Percentiles rank a stretch among this genome's conserved stretches.
phyloP scores from a whole-genome alignment of 495 filamentous ascomycete species.

The Trichoderma gamsii region DNA sequence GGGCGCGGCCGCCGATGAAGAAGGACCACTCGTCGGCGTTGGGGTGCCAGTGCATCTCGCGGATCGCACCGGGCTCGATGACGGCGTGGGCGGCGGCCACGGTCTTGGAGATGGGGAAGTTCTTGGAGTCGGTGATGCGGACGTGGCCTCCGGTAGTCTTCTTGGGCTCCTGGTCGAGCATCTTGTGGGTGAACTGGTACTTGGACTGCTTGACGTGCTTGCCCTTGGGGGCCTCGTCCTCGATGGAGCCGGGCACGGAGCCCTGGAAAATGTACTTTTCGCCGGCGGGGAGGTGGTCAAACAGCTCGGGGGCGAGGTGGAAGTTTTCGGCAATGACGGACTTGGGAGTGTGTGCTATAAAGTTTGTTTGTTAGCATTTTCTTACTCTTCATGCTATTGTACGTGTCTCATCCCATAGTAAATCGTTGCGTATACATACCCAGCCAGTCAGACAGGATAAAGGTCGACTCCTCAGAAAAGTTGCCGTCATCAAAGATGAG shows the following conservation, averaged over 20 bases:
- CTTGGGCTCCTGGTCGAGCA: slow-evolving; percentile 53
- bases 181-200: slow-evolving; percentile 54
- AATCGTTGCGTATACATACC: slow-evolving; percentile 30
- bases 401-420: background rate
- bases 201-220: slow-evolving; percentile 53
- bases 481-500: slow-evolving; percentile 62
- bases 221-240: slow-evolving; percentile 38
- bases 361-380: slow-evolving; percentile 15
- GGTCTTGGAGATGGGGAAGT: slow-evolving; percentile 59
- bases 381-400: background rate
- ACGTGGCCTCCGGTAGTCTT: slow-evolving; percentile 51
- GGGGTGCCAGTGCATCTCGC: slow-evolving; percentile 58
- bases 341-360: slow-evolving; percentile 53
- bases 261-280: slow-evolving; percentile 70
- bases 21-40: slow-evolving; percentile 54
- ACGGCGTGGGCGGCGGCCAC: slow-evolving; percentile 56
- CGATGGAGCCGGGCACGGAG: slow-evolving; percentile 42
- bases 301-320: slow-evolving; percentile 51
- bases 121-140: slow-evolving; percentile 58
- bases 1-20: slow-evolving; percentile 45
- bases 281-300: slow-evolving; percentile 48
- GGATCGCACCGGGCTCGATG: slow-evolving; percentile 51
- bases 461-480: slow-evolving; percentile 67
- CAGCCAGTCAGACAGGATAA: slow-evolving; percentile 62
- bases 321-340: slow-evolving; percentile 62